Evolutionary conservation across 192 early-diverging fungal species (phyloP).

Genomic region (Coemansia sp.): DNA sequence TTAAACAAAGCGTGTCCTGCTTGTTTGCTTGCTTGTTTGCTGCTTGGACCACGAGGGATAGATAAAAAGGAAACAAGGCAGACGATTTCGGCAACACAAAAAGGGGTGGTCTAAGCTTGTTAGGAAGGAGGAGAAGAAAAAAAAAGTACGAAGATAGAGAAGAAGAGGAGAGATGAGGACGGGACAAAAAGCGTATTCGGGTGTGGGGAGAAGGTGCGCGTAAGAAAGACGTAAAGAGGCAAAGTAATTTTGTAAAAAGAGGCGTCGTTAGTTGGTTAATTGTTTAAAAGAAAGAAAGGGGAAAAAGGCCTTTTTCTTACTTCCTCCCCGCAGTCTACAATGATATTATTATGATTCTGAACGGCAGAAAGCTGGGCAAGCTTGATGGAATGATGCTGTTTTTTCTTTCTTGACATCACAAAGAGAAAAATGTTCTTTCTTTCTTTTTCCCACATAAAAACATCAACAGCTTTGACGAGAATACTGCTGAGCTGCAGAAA

Average conservation of each 20-base stretch:
- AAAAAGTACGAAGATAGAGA: background rate
- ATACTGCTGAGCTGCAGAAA: background rate
- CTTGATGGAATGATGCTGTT: background rate
- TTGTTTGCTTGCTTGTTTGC: too few species aligned
- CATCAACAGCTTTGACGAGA: too few species aligned
- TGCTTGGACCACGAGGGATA: background rate
- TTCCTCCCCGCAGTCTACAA: background rate
- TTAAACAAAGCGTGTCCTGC: too few species aligned
- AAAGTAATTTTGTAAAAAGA: slow-evolving; percentile 1
- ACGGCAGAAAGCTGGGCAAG: too few species aligned
- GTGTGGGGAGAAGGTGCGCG: background rate
- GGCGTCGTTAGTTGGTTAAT: background rate
- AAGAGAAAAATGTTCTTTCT: too few species aligned
- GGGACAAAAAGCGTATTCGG: background rate
- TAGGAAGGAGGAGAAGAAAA: background rate
- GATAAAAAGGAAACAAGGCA: background rate
- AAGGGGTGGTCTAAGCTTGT: background rate
- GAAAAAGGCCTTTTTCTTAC: background rate
- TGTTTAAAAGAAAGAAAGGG: background rate
- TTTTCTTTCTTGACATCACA: too few species aligned
- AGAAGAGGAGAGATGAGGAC: slow-evolving; percentile 9
- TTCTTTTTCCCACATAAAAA: too few species aligned
- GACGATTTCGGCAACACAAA: background rate
- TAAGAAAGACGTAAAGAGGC: background rate
- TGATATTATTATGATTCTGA: too few species aligned